A percentile compares a stretch with the other conserved stretches of the same genome.
Conservation (phyloP, 176 grass and related monocot species). For the Phoenix dactylifera region DNA sequence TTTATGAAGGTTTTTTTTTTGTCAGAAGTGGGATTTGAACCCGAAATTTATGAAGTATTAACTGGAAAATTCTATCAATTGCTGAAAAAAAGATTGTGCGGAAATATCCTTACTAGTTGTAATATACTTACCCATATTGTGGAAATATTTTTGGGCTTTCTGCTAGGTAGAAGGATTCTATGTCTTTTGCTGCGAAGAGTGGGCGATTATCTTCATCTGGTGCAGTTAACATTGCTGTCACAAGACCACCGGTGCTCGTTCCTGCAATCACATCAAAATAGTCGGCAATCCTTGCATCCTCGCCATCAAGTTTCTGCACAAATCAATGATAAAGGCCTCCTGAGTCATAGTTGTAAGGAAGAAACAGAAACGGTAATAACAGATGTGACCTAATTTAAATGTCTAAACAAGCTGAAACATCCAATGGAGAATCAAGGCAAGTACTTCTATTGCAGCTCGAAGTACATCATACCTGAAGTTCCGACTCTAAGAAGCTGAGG, state of each 20-base stretch:
- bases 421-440: too few relatives aligned
- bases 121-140: constrained; percentile 33
- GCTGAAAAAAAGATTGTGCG: not conserved
- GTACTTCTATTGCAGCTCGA: too few relatives aligned
- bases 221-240: constrained; percentile 62
- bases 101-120: not conserved
- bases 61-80: too few relatives aligned
- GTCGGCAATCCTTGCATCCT: constrained; percentile 64
- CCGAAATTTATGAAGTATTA: not conserved
- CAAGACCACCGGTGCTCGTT: constrained; percentile 76
- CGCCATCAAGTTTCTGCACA: constrained; percentile 76
- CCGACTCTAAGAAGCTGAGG: constrained; percentile 70
- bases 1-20: too few relatives aligned
- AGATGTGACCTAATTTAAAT: too few relatives aligned
- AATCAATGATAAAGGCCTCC: constrained; percentile 8
- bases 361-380: constrained; percentile 5
- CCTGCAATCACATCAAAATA: constrained; percentile 84
- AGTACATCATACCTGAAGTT: constrained; percentile 61
- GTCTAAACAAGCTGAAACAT: too few relatives aligned
- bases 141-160: constrained; percentile 67
- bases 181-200: constrained; percentile 75
- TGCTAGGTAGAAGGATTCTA: constrained; percentile 60
- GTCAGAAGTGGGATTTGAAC: too few relatives aligned
- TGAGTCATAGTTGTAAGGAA: not conserved
- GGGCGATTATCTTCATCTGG: constrained; percentile 49